Base-by-base conservation (phyloP, 345 rosid species). In the Lepidium sativum region DNA sequence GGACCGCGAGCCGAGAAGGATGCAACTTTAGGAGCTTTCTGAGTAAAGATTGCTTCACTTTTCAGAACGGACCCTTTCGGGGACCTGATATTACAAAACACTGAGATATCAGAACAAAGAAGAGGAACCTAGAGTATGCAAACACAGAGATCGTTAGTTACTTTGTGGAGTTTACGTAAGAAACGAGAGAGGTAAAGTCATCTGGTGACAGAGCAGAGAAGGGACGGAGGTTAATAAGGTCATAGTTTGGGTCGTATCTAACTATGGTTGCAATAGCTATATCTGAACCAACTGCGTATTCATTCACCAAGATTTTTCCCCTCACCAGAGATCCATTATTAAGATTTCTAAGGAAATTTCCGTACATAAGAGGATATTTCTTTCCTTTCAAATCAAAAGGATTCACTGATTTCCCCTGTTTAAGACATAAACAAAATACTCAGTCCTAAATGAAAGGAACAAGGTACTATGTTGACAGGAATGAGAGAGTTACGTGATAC, bases 1-100 rank as follows among this genome's bases (percentile, higher is more conserved):
- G 82, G 82, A 11, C 82, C 77, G 2, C 75, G 68, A 0, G 77
- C 55, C 31, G 82, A 79, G 68, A 72, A 75, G 5, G 31, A 12
- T 59, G 60, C 65, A 34, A 79, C 60, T 18, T 3, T 4, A 16
- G 79, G 75, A 21, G 82, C 75, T 15, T 5, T 38, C 13, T 43
- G 34, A 51, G 64, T 62, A 20, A 27, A 67, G 23, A 59, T 15
- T 2, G 50, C 13, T 43, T 75, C 70, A 41, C 47, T 71, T 54
- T 41, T 75, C n/a, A 75, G 47, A 14, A 75, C 34, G 21, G 60
- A 41, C 21, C 49, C 79, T 37, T 8, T 11, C 2, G 75, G 63
- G 2, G 65, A 15, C 14, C 76, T 65, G 61, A 52, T 9, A 20
- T 23, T 23, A 33, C 6, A 12, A 47, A 34, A 6, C 38, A 25